phyloP scores from a whole-genome alignment of 768 basidiomycete species.

The Cubamyces sp. region DNA sequence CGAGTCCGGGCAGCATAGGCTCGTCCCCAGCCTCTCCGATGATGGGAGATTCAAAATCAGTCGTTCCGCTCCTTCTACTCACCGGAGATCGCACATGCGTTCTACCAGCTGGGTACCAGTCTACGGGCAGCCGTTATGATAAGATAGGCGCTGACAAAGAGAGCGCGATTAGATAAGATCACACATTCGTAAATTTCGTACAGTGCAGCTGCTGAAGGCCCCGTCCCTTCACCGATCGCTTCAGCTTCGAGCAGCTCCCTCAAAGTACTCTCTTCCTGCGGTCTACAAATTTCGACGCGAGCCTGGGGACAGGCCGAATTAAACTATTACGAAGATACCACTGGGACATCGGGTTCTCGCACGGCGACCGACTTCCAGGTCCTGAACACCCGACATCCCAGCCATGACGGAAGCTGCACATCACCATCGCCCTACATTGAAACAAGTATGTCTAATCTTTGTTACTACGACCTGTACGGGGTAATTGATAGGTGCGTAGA shows the following conservation, averaged over 20 bases:
- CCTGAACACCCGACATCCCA: background rate
- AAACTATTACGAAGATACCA: no score
- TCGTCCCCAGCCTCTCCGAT: no score
- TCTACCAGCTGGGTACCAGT: no score
- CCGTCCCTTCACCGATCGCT: no score
- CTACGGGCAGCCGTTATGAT: no score
- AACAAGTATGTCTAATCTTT: constrained; percentile 58
- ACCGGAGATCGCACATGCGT: no score
- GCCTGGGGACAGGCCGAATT: background rate
- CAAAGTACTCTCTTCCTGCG: background rate
- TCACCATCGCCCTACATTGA: constrained; percentile 81
- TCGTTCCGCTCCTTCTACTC: no score
- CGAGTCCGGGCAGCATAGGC: no score
- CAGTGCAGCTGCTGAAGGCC: background rate
- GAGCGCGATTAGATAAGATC: constrained; percentile 13
- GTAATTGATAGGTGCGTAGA: constrained; percentile 42
- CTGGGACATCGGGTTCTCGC: no score
- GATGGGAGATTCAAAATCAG: no score
- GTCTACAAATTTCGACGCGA: background rate
- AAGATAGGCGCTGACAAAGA: background rate
- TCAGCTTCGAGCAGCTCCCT: background rate
- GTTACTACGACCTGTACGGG: background rate
- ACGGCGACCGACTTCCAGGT: background rate
- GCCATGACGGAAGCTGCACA: constrained; percentile 54
- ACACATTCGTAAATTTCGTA: constrained; percentile 14